Percentiles rank a stretch among this genome's conserved stretches.
These are phyloP conservation scores for Vaccinium myrtillus DNA, from an alignment of 148 eudicot species.

Conservation along the genomic window DNA sequence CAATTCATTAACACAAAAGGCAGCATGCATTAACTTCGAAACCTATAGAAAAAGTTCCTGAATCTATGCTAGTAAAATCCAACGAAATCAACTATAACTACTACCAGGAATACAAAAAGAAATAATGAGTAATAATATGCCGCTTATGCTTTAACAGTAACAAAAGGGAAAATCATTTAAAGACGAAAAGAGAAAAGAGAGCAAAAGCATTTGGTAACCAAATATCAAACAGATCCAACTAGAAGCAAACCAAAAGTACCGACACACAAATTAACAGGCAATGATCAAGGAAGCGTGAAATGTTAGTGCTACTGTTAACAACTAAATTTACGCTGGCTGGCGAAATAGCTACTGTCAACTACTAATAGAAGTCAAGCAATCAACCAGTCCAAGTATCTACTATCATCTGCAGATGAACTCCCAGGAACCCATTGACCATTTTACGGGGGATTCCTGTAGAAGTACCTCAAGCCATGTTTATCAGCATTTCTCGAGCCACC, in stretches of 20 bases:
- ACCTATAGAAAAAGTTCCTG: background rate
- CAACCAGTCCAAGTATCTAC: slow-evolving; percentile 4
- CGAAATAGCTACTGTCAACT: slow-evolving; percentile 14
- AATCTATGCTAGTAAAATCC: background rate
- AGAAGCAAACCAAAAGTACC: slow-evolving; percentile 1
- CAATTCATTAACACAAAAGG: background rate
- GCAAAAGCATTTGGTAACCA: background rate
- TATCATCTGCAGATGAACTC: slow-evolving; percentile 4
- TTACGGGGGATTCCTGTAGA: background rate
- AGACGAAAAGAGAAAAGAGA: background rate
- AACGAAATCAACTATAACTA: background rate
- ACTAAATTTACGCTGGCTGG: background rate
- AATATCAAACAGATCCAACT: slow-evolving; percentile 5
- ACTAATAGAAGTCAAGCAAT: slow-evolving; percentile 16
- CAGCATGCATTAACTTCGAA: slow-evolving; percentile 4
- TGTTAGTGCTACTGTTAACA: background rate
- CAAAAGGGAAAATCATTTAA: background rate
- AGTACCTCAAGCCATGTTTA: background rate
- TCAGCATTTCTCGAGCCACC: slow-evolving; percentile 1
- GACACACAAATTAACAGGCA: background rate
- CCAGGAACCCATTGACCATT: background rate
- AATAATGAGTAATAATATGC: background rate
- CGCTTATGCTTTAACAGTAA: background rate
- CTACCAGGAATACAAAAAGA: background rate
- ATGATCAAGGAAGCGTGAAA: background rate